phyloP scores from a whole-genome alignment of 176 grass and related monocot genomes.

The Oryza glumipatula region DNA sequence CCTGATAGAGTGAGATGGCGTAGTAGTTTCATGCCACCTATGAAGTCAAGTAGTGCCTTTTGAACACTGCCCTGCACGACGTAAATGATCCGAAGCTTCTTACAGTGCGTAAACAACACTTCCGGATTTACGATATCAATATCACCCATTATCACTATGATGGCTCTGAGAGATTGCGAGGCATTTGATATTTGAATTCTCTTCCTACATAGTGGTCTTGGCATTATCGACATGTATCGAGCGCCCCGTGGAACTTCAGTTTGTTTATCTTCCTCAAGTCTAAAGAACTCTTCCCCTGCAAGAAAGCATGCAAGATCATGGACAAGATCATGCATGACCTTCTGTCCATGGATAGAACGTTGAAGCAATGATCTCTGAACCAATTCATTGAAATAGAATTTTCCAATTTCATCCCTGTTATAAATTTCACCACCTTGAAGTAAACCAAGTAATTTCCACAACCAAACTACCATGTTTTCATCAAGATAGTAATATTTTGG shows the following conservation, averaged over 20 bases:
- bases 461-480: conserved; percentile 12
- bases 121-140: neutral
- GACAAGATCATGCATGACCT: neutral
- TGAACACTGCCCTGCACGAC: neutral
- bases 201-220: neutral
- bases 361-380: conserved; percentile 18
- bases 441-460: conserved; percentile 41
- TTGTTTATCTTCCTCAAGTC: neutral
- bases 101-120: neutral
- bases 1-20: no score
- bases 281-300: conserved; percentile 19
- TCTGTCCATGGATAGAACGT: neutral
- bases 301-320: conserved; percentile 32
- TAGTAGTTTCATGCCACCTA: neutral
- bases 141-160: neutral
- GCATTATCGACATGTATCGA: conserved; percentile 1
- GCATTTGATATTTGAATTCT: neutral
- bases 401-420: conserved; percentile 17
- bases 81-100: neutral
- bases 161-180: neutral
- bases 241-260: neutral
- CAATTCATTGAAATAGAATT: conserved; percentile 32
- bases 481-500: conserved; percentile 31
- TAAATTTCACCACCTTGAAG: neutral
- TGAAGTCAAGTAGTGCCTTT: neutral